phyloP scores from a whole-genome alignment of 768 basidiomycete species.

The Xerocomus brunneocitrinus region DNA sequence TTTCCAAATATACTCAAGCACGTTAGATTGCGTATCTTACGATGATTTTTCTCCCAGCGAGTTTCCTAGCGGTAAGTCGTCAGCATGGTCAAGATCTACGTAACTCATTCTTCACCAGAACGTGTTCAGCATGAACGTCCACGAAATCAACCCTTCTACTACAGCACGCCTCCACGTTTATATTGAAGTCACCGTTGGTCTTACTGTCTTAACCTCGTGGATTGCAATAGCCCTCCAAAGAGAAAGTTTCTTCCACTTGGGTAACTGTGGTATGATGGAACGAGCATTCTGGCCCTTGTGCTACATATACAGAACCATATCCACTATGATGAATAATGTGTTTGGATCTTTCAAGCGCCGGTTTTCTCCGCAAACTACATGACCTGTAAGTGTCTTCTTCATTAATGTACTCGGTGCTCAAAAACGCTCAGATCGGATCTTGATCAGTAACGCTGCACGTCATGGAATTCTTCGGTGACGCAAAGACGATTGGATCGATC shows the following conservation, averaged over 20 bases:
- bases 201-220: conserved; percentile 55
- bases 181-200: conserved; percentile 37
- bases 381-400: conserved; percentile 5
- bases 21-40: conserved; percentile 45
- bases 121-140: conserved; percentile 29
- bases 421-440: conserved; percentile 2
- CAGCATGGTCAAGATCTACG: neutral
- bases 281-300: conserved; percentile 22
- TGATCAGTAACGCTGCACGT: neutral
- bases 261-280: neutral
- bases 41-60: conserved; percentile 57
- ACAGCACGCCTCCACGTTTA: conserved; percentile 34
- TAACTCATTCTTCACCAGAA: conserved; percentile 24
- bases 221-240: conserved; percentile 49
- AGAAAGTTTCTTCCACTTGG: conserved; percentile 15
- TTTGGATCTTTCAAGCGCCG: neutral
- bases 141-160: conserved; percentile 26
- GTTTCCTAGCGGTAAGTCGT: conserved; percentile 34
- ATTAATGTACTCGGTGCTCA: neutral
- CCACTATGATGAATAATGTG: neutral
- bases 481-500: neutral
- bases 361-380: neutral
- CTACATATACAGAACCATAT: conserved; percentile 9
- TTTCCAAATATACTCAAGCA: conserved; percentile 6
- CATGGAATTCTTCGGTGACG: neutral